Evolutionary conservation across 2,329 filamentous ascomycete genomes (phyloP).

Genomic region (Aulographum hederae): DNA sequence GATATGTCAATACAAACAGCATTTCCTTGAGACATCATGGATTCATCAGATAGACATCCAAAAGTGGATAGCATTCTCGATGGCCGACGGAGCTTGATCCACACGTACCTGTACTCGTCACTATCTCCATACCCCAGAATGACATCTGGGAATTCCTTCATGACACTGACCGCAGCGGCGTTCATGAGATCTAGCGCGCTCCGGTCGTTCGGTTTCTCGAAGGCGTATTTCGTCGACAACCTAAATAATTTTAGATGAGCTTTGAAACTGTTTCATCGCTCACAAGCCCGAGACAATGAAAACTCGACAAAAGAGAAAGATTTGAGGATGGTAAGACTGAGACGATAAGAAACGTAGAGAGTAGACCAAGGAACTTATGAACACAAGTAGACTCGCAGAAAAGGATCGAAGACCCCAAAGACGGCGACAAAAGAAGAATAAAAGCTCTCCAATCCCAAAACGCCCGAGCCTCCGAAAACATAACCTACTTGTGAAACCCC

Average conservation of each 20-base stretch:
- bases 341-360: no score
- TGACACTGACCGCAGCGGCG: conserved; percentile 65
- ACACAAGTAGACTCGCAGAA: no score
- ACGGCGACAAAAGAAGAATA: no score
- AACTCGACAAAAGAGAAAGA: background rate
- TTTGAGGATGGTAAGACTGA: no score
- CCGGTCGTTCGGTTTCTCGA: conserved; percentile 82
- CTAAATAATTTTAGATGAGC: conserved; percentile 32
- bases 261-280: background rate
- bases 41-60: no score
- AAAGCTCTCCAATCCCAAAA: no score
- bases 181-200: conserved; percentile 91
- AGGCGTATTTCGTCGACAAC: conserved; percentile 65
- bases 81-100: no score
- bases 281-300: conserved; percentile 1
- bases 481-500: conserved; percentile 77
- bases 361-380: no score
- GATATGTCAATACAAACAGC: background rate
- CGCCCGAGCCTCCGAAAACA: no score
- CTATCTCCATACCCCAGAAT: conserved; percentile 82
- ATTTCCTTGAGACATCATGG: no score
- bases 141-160: conserved; percentile 70
- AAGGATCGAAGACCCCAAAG: no score
- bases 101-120: conserved; percentile 75
- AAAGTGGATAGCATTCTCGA: no score